Percentiles rank a stretch among this genome's conserved stretches.
phyloP scores from a whole-genome alignment of 176 grass and related monocot species.

The Raddia guianensis region DNA sequence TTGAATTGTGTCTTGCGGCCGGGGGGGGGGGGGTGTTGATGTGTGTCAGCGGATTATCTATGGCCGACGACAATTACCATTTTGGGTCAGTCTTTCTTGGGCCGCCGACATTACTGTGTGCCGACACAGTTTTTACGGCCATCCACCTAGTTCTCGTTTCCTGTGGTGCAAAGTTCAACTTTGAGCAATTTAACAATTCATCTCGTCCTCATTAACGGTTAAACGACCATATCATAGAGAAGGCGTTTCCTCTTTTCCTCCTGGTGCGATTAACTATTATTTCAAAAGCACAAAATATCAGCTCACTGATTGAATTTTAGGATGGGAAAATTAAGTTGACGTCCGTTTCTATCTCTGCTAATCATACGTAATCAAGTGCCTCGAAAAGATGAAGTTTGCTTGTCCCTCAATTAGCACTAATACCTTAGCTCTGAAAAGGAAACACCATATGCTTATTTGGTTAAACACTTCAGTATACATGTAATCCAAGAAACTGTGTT shows the following conservation, averaged over 20 bases:
- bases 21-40: too few species aligned
- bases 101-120: too few species aligned
- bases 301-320: background rate
- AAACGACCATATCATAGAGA: too few species aligned
- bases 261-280: background rate
- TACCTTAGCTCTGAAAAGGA: background rate
- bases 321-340: background rate
- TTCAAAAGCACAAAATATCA: constrained; percentile 1
- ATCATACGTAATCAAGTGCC: constrained; percentile 2
- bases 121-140: too few species aligned
- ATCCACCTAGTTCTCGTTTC: too few species aligned
- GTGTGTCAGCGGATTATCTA: too few species aligned
- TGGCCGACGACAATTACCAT: too few species aligned
- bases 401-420: background rate
- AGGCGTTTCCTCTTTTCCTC: background rate
- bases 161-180: too few species aligned
- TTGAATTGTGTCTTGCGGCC: too few species aligned
- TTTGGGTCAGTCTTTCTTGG: too few species aligned
- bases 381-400: constrained; percentile 24
- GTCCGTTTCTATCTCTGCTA: background rate
- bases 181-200: too few species aligned
- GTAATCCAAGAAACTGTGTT: constrained; percentile 24
- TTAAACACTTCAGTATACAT: background rate
- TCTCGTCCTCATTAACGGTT: too few species aligned
- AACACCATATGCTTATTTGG: background rate